Conservation (phyloP, 345 rosid genomes). For the Linum usitatissimum region DNA sequence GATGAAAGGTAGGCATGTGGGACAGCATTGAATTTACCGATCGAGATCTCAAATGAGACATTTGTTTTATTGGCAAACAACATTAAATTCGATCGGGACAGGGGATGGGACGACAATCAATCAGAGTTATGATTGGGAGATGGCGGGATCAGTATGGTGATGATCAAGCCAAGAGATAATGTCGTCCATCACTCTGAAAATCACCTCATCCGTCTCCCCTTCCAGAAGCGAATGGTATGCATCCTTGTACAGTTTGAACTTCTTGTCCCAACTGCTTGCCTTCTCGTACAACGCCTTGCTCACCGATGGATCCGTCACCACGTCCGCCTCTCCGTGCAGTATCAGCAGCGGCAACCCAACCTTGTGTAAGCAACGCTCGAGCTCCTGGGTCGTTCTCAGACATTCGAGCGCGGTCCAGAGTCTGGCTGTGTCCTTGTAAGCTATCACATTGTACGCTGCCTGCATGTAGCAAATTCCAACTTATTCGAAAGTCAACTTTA, state of each 20-base stretch:
- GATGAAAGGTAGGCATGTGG: too few species aligned
- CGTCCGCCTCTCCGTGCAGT: conserved; percentile 79
- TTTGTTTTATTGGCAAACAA: too few species aligned
- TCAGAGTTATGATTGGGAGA: too few species aligned
- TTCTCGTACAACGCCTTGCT: conserved; percentile 74
- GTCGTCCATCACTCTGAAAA: conserved; percentile 50
- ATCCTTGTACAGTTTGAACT: conserved; percentile 46
- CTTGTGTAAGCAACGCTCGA: conserved; percentile 57
- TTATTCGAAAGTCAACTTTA: background rate
- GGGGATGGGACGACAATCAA: too few species aligned
- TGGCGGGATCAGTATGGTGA: conserved; percentile 12
- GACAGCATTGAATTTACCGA: too few species aligned
- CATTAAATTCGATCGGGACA: too few species aligned
- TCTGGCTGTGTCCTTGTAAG: conserved; percentile 73
- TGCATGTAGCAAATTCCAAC: conserved; percentile 18
- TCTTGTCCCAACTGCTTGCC: conserved; percentile 73
- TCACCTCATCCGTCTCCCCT: conserved; percentile 85
- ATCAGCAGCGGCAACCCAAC: conserved; percentile 70
- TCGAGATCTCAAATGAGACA: too few species aligned
- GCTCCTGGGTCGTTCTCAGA: conserved; percentile 62
- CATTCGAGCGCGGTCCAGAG: conserved; percentile 62
- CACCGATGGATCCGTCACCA: conserved; percentile 79
- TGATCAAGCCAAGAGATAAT: conserved; percentile 72
- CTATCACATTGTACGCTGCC: conserved; percentile 61
- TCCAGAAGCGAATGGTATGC: conserved; percentile 68